A percentile compares a stretch with the other conserved stretches of the same genome.
These are phyloP conservation scores for Cylindrotheca fusiformis DNA, from an alignment of 108 stramenopile species.

Conservation along the genomic window DNA sequence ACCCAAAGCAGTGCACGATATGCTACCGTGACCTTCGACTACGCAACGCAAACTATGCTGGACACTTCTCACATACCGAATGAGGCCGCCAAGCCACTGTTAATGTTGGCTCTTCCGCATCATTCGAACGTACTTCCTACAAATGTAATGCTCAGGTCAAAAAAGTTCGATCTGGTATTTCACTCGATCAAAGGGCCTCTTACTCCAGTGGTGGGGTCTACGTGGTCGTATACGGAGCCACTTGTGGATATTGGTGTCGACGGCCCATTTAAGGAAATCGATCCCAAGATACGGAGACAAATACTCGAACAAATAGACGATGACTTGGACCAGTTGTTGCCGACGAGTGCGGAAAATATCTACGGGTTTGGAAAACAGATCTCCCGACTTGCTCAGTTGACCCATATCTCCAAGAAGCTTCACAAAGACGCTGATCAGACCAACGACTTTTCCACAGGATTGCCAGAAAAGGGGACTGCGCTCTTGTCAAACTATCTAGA, in stretches of 20 bases:
- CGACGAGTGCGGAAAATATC: constrained; percentile 54
- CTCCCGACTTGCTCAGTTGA: constrained; percentile 77
- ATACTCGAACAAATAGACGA: constrained; percentile 57
- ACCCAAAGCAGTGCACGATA: constrained; percentile 16
- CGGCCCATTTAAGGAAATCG: constrained; percentile 12
- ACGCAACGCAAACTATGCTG: constrained; percentile 40
- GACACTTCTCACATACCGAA: constrained; percentile 27
- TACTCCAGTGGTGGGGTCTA: constrained; percentile 64
- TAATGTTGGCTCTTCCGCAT: constrained; percentile 88
- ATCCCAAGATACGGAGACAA: constrained; percentile 42
- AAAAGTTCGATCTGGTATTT: constrained; percentile 66
- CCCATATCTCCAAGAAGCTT: constrained; percentile 54
- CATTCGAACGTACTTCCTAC: constrained; percentile 60
- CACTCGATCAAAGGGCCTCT: constrained; percentile 76
- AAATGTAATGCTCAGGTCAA: constrained; percentile 28
- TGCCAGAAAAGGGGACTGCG: constrained; percentile 9
- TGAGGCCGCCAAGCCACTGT: constrained; percentile 29
- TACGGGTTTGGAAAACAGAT: constrained; percentile 85
- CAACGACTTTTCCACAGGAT: neutral
- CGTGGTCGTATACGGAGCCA: constrained; percentile 73
- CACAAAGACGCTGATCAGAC: constrained; percentile 5
- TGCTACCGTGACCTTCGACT: constrained; percentile 64
- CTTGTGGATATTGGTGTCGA: constrained; percentile 50
- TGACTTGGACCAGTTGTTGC: constrained; percentile 58
- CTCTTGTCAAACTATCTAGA: constrained; percentile 27